Evolutionary conservation across 176 grass and related monocot species (phyloP), one percentile per base, ranked within the genome.

Genomic region (Avena eriantha): DNA sequence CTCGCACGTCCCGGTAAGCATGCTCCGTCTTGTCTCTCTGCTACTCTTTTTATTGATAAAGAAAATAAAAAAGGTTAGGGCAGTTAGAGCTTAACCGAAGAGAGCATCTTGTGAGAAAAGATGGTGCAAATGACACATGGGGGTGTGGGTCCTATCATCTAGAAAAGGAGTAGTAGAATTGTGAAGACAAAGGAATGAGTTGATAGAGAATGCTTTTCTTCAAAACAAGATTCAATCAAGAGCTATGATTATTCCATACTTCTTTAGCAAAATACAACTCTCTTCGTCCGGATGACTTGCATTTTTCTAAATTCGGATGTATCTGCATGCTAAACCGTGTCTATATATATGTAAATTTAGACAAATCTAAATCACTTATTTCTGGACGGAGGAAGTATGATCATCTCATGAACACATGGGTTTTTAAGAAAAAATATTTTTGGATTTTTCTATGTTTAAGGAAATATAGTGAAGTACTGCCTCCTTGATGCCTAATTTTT

Each of bases 1-100:
- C 87, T 99, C 97, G 0, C 97, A 99, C 84, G 87, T 99, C 36
- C 97, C 97, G 80, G 97, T 99, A 93, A 80, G 89, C 85, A 56
- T 1, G 5, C 17, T 41, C n/a, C 8, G 2, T 2, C 13, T 33
- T 11, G 2, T 7, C 6, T 15, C 14, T 48, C 1, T 14, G 7
- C 0, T 7, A 23, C 5, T 1, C 26, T 15, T 14, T 4, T 58
- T 0, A 29, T 24, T 43, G 11, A 73, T 0, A 11, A 1, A 53
- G 19, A 60, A 80, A 39, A 15, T 16, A 49, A 23, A 16, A 75
- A 36, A 43, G 4, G 29, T 15, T 21, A n/a, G 36, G 47, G 76
- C 82, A 43, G 73, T 66, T 87, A 23, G 41, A 83, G 56, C 41
- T 75, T 29, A 87, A 67, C 80, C 11, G 47, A 84, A 76, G 24